Percentiles rank a stretch among this genome's conserved stretches.
Evolutionary conservation across 495 filamentous ascomycete species (phyloP).

Genomic region (Podospora didyma): DNA sequence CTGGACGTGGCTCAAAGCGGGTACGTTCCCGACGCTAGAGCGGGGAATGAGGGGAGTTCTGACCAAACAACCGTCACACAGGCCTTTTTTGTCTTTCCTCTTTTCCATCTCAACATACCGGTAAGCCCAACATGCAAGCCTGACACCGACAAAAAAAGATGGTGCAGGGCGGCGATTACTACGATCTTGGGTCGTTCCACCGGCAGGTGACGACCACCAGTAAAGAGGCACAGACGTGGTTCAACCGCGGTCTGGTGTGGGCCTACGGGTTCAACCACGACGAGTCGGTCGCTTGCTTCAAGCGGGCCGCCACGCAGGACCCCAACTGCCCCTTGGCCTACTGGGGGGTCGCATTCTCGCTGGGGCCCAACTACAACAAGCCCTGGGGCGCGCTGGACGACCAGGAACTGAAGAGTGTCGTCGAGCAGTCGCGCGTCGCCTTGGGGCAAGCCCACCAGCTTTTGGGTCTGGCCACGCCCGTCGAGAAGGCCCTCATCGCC

Average conservation of each 20-base stretch:
- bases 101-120: too few species aligned
- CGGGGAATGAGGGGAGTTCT: too few species aligned
- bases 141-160: not conserved
- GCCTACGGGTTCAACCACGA: slow-evolving; percentile 64
- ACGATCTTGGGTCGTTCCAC: slow-evolving; percentile 52
- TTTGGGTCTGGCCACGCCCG: slow-evolving; percentile 21
- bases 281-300: slow-evolving; percentile 56
- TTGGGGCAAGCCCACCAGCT: slow-evolving; percentile 38
- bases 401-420: slow-evolving; percentile 45
- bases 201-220: slow-evolving; percentile 43
- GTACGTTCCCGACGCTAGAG: too few species aligned
- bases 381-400: slow-evolving; percentile 64
- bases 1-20: too few species aligned
- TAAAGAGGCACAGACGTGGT: slow-evolving; percentile 52
- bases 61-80: too few species aligned
- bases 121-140: too few species aligned
- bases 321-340: slow-evolving; percentile 56
- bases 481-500: slow-evolving; percentile 55
- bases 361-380: slow-evolving; percentile 74
- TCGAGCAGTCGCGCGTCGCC: slow-evolving; percentile 43
- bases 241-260: slow-evolving; percentile 60
- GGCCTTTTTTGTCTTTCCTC: too few species aligned
- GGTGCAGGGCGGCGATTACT: slow-evolving; percentile 39
- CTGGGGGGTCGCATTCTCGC: slow-evolving; percentile 62
- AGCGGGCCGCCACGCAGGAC: slow-evolving; percentile 52